These are phyloP conservation scores for Pyrus pyrifolia DNA, from an alignment of 306 rosid species.

Conservation along the genomic window DNA sequence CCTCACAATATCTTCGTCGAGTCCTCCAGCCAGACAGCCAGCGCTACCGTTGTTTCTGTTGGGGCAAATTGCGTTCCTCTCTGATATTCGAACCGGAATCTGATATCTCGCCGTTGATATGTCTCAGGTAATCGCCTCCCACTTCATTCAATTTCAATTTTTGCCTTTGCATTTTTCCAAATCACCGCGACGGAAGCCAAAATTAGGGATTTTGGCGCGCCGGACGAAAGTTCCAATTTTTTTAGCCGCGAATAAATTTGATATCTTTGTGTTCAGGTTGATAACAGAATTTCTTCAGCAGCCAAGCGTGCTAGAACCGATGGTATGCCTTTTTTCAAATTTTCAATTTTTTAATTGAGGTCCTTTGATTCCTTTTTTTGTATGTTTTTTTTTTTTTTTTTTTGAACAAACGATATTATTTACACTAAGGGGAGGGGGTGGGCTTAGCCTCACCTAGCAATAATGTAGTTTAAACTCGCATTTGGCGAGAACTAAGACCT, in stretches of 20 bases:
- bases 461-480: too few species aligned
- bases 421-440: too few species aligned
- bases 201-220: slow-evolving; percentile 8
- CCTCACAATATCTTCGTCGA: background rate
- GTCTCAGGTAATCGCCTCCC: slow-evolving; percentile 42
- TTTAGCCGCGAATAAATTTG: background rate
- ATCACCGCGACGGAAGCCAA: background rate
- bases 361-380: background rate
- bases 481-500: too few species aligned
- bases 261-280: slow-evolving; percentile 48
- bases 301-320: slow-evolving; percentile 98
- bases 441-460: too few species aligned
- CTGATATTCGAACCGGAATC: background rate
- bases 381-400: background rate
- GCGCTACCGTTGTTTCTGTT: background rate
- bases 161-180: background rate
- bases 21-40: background rate
- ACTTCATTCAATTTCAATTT: background rate
- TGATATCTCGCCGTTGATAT: slow-evolving; percentile 17
- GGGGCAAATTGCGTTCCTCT: background rate
- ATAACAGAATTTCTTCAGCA: slow-evolving; percentile 91
- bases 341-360: background rate
- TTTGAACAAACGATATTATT: background rate
- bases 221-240: background rate
- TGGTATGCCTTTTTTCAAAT: slow-evolving; percentile 33